Evolutionary conservation across 176 grass and related monocot genomes (phyloP).

Genomic region (Saccharum spontaneum): DNA sequence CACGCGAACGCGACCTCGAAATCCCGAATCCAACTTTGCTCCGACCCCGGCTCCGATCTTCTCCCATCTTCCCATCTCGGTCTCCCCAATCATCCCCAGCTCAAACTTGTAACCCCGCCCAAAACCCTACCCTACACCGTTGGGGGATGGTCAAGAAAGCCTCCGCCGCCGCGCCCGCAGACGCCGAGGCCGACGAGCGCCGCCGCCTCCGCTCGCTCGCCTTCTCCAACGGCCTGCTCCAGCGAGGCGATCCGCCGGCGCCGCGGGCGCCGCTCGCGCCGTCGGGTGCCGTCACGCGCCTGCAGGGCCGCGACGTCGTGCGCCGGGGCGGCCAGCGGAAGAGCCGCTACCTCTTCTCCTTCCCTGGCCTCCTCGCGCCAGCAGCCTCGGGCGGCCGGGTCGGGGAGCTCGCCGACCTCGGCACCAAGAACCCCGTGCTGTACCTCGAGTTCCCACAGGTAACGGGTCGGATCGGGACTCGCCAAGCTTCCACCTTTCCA

Average conservation of each 20-base stretch:
- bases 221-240: constrained; percentile 65
- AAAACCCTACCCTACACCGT: constrained; percentile 22
- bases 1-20: too few relatives aligned
- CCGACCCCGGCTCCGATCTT: neutral
- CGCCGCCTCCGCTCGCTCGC: constrained; percentile 66
- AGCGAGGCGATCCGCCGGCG: constrained; percentile 41
- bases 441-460: constrained; percentile 93
- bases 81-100: neutral
- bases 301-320: constrained; percentile 85
- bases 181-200: constrained; percentile 51
- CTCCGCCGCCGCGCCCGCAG: neutral
- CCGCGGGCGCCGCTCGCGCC: constrained; percentile 45
- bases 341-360: constrained; percentile 90
- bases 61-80: neutral
- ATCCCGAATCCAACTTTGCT: too few relatives aligned
- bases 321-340: constrained; percentile 73
- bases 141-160: constrained; percentile 64
- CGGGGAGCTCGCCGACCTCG: constrained; percentile 86
- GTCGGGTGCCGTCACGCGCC: constrained; percentile 52
- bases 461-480: neutral
- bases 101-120: neutral
- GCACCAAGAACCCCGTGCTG: constrained; percentile 74
- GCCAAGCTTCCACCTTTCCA: neutral
- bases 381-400: constrained; percentile 52
- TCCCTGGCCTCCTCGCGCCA: constrained; percentile 84